Percentiles rank a stretch among this genome's conserved stretches.
These are phyloP conservation scores for Pseudocercospora vitis DNA, from an alignment of 2,329 filamentous ascomycete species.

Conservation along the genomic window DNA sequence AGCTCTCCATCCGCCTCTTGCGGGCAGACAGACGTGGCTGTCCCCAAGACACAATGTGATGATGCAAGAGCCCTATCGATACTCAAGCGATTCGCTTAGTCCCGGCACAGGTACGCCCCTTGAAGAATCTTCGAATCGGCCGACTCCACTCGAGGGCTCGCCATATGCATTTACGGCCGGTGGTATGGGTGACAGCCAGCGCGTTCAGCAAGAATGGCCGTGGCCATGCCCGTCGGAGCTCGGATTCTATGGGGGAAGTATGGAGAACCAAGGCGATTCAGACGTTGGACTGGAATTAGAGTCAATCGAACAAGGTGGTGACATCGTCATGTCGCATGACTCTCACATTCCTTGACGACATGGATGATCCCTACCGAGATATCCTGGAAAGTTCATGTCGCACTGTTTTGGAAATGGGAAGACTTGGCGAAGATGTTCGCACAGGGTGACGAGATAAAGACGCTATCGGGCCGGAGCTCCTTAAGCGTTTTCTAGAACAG, in stretches of 20 bases:
- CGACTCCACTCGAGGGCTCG: slow-evolving; percentile 10
- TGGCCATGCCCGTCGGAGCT: slow-evolving; percentile 5
- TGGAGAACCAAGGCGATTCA: slow-evolving; percentile 12
- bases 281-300: slow-evolving; percentile 12
- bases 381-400: slow-evolving; percentile 20
- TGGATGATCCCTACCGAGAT: slow-evolving; percentile 14
- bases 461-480: slow-evolving; percentile 17
- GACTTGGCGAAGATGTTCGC: not conserved
- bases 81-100: slow-evolving; percentile 12
- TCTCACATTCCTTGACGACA: slow-evolving; percentile 15
- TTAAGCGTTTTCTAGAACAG: slow-evolving; percentile 20
- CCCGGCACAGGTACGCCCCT: slow-evolving; percentile 10
- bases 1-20: not conserved
- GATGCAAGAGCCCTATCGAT: slow-evolving; percentile 14
- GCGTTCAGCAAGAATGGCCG: slow-evolving; percentile 6
- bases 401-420: slow-evolving; percentile 6
- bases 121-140: slow-evolving; percentile 7
- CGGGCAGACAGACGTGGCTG: slow-evolving; percentile 6
- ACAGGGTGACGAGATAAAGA: slow-evolving; percentile 14
- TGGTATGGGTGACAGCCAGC: not conserved
- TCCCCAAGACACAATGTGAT: slow-evolving; percentile 2
- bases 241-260: slow-evolving; percentile 6
- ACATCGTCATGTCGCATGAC: slow-evolving; percentile 20
- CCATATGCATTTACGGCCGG: not conserved
- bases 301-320: slow-evolving; percentile 20